Conservation (phyloP, 805 yeast genomes). For the Cyberlindnera misumaiensis region DNA sequence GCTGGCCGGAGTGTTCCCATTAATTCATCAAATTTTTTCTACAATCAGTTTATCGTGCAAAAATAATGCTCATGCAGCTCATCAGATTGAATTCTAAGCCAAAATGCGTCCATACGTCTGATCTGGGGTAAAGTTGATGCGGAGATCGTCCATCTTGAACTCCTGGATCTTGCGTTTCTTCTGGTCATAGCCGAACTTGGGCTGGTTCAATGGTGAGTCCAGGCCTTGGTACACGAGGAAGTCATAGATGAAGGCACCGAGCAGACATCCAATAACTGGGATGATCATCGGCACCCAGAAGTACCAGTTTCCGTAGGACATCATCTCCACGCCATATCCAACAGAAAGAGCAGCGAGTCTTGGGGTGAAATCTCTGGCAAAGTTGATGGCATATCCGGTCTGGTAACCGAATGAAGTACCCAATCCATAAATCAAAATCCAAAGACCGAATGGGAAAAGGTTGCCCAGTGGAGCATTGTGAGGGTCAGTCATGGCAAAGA, state of each 20-base stretch:
- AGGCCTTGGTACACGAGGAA: conserved; percentile 43
- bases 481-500: conserved; percentile 46
- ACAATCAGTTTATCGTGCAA: too few relatives aligned
- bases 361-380: conserved; percentile 52
- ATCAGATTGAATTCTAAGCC: too few relatives aligned
- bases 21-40: too few relatives aligned
- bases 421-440: conserved; percentile 36
- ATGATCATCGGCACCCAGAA: conserved; percentile 49
- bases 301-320: conserved; percentile 35
- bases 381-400: conserved; percentile 50
- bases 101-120: background rate
- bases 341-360: conserved; percentile 40
- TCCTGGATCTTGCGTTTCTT: conserved; percentile 10
- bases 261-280: conserved; percentile 41
- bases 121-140: conserved; percentile 18
- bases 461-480: conserved; percentile 40
- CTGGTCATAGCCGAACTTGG: conserved; percentile 23
- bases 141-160: conserved; percentile 19
- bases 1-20: too few relatives aligned
- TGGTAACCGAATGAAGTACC: conserved; percentile 45
- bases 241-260: conserved; percentile 48
- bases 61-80: too few relatives aligned
- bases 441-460: conserved; percentile 41
- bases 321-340: conserved; percentile 38
- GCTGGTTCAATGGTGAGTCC: conserved; percentile 46